Evolutionary conservation across 2,329 filamentous ascomycete genomes (phyloP), one percentile per base, ranked within the genome.

Genomic region (Arthrobotrys sphaeroides): DNA sequence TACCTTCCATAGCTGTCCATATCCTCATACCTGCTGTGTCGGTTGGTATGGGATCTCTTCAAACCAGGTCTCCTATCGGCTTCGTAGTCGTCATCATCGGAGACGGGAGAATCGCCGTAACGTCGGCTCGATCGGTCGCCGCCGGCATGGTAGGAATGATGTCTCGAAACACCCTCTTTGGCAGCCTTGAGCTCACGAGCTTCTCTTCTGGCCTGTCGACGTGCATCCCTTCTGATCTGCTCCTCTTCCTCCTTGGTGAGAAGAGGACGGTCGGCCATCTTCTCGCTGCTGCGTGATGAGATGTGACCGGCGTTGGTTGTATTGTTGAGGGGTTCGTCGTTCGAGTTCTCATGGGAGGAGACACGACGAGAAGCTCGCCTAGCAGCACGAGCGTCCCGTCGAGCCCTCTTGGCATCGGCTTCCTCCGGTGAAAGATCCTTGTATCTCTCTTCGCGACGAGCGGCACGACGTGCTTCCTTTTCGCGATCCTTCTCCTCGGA

Each of bases 191-290:
- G 55, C 38, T 75, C 72, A 22, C 64, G 72, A 40, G 72, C 72
- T 51, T 75, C 72, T 18, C 53, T 69, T 57, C 64, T 64, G 7
- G 72, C 72, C 10, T 59, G 57, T 40, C 42, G 45, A 18, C 72
- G 64, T 12, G 64, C 72, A 36, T 75, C 72, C 42, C 72, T 57
- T 55, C 72, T 33, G 18, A 75, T 75, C 43, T 75, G 61, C 26
- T 75, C 72, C 26, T 75, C 72, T 45, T 75, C 72, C 49, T 75
- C 72, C 20, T 75, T 75, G n/a, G 72, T 75, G 18, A 75, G 57
- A 16, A 75, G 72, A 6, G 72, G 72, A 13, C 72, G 64, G 24
- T 75, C 72, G 7, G 70, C 62, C 47, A 61, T 20, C 42, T 75
- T 75, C 22, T 75, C 65, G 26, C 65, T 75, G 57, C 72, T 75